Evolutionary conservation across 352 stramenopile genomes (phyloP).

Genomic region (Globisporangium heterothallicum): DNA sequence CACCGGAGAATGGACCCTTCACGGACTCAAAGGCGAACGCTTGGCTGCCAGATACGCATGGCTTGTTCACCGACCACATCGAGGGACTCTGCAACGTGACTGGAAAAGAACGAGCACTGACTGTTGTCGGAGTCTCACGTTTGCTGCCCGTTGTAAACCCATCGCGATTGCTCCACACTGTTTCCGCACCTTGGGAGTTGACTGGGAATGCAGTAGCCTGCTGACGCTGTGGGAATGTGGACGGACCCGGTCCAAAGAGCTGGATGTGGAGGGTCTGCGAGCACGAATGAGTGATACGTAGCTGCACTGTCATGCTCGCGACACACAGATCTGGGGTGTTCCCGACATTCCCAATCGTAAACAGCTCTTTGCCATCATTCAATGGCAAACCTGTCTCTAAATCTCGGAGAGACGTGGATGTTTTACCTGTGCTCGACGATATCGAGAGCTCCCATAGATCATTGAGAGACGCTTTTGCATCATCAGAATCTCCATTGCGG

Average conservation of each 20-base stretch:
- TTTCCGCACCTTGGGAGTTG: slow-evolving; percentile 28
- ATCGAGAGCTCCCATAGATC: slow-evolving; percentile 67
- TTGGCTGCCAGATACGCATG: slow-evolving; percentile 23
- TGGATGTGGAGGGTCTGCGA: slow-evolving; percentile 44
- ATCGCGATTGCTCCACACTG: slow-evolving; percentile 36
- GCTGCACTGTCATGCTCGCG: slow-evolving; percentile 29
- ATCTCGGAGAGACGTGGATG: slow-evolving; percentile 26
- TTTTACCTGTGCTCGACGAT: slow-evolving; percentile 34
- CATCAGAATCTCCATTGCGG: slow-evolving; percentile 19
- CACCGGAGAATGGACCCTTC: neutral
- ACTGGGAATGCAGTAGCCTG: slow-evolving; percentile 33
- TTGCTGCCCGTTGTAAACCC: slow-evolving; percentile 22
- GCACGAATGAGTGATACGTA: slow-evolving; percentile 56
- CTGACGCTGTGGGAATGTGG: slow-evolving; percentile 45
- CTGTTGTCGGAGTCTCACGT: slow-evolving; percentile 24
- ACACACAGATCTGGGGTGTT: slow-evolving; percentile 36
- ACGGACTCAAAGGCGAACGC: slow-evolving; percentile 29
- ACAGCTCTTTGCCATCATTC: slow-evolving; percentile 40
- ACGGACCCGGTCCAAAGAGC: slow-evolving; percentile 54
- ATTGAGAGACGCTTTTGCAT: slow-evolving; percentile 26
- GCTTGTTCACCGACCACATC: slow-evolving; percentile 23
- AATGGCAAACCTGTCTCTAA: slow-evolving; percentile 33
- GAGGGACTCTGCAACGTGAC: slow-evolving; percentile 42
- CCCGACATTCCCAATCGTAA: slow-evolving; percentile 39
- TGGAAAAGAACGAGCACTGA: slow-evolving; percentile 39